Evolutionary conservation across 2,329 filamentous ascomycete genomes (phyloP), one percentile per base, ranked within the genome.

Genomic region (Cordyceps militaris): DNA sequence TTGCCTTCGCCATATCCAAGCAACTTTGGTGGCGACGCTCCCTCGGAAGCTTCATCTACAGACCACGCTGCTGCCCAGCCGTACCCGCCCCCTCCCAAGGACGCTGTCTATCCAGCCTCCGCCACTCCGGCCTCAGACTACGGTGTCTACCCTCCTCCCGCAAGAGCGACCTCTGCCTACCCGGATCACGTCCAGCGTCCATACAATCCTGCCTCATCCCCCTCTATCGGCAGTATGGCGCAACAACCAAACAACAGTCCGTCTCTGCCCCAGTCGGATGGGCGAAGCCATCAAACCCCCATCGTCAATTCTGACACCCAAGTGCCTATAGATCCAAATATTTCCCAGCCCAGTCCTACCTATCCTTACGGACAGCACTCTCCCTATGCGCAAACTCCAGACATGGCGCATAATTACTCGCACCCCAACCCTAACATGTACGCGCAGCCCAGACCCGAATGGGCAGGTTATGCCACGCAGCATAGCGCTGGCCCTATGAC

Each of bases 251-350:
- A 38, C 16, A 90, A 90, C 88, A 96, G 92, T 96, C 89, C 90
- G 91, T 96, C 90, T 78, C 83, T 90, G 82, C 82, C 88, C 85
- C 80, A 89, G 79, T 83, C 86, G 83, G 88, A 91, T 90, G 88
- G 75, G 71, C 80, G 82, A 78, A 87, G 80, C 82, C 85, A 88
- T 86, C 87, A 86, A 79, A 81, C 83, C 78, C 80, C 82, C 74
- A 80, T 84, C 81, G 82, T 87, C 78, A 92, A 91, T 77, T 95
- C 92, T 96, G 89, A 96, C 91, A 84, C 83, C 84, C 87, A 91
- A 86, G 85, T 95, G 80, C 91, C 91, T 87, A 92, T 96, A 97
- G 93, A 97, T 95, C 91, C 92, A 70, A 95, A 91, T 74, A 96
- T 97, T 73, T 89, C 91, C 74, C 87, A 89, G 68, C 89, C 91